A percentile compares a stretch with the other conserved stretches of the same genome.
phyloP scores from a whole-genome alignment of 2,329 filamentous ascomycete species.

The Paecilomyces sp. region DNA sequence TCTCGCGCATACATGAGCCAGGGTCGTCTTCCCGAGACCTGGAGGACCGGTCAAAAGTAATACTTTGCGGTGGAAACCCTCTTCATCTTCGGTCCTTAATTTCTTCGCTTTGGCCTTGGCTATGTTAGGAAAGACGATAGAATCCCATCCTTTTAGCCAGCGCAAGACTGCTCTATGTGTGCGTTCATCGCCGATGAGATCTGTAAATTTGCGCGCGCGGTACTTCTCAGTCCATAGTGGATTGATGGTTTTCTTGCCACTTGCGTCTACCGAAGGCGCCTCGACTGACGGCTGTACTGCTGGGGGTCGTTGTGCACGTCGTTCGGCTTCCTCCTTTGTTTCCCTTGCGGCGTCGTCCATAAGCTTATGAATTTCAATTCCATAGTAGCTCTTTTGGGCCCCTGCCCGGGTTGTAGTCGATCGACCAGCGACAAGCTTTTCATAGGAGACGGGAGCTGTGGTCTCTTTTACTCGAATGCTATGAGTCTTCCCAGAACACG shows the following conservation, averaged over 20 bases:
- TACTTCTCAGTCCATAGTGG: conserved; percentile 95
- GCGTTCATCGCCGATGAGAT: conserved; percentile 87
- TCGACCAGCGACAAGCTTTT: conserved; percentile 47
- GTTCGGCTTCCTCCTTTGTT: conserved; percentile 30
- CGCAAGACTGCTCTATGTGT: conserved; percentile 84
- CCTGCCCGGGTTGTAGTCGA: conserved; percentile 45
- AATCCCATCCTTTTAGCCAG: conserved; percentile 94
- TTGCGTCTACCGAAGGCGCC: conserved; percentile 11
- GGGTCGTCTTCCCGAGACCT: conserved; percentile 88
- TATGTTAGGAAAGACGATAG: conserved; percentile 78
- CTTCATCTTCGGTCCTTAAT: conserved; percentile 49
- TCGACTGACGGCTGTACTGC: conserved; percentile 28
- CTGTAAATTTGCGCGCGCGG: conserved; percentile 81
- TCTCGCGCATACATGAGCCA: conserved; percentile 90
- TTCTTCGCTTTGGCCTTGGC: conserved; percentile 52
- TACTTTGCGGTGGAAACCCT: conserved; percentile 78
- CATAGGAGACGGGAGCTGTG: conserved; percentile 37
- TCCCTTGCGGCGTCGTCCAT: conserved; percentile 65
- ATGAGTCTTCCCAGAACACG: conserved; percentile 42
- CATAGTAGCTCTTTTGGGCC: conserved; percentile 68
- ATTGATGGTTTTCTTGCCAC: conserved; percentile 22
- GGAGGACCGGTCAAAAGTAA: conserved; percentile 85
- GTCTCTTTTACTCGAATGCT: conserved; percentile 33
- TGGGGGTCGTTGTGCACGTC: conserved; percentile 10
- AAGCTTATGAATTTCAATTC: conserved; percentile 81